Conservation (phyloP, 768 basidiomycete genomes). For the Tricholoma sp. region DNA sequence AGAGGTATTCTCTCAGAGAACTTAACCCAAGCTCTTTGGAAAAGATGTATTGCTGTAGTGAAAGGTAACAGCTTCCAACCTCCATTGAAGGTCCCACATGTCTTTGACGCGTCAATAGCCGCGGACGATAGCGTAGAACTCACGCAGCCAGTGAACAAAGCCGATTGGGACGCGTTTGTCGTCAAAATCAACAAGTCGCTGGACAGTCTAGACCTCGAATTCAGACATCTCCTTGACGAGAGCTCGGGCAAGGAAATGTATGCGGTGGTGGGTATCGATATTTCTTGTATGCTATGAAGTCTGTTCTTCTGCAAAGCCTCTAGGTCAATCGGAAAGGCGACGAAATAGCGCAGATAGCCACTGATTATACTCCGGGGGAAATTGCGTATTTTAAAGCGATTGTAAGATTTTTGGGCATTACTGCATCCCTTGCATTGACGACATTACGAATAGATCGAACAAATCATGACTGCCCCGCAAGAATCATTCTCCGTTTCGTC, state of each 20-base stretch:
- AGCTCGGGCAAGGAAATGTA: slow-evolving; percentile 58
- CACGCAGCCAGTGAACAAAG: slow-evolving; percentile 31
- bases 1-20: slow-evolving; percentile 61
- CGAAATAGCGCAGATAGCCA: slow-evolving; percentile 78
- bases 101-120: slow-evolving; percentile 29
- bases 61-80: slow-evolving; percentile 41
- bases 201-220: slow-evolving; percentile 68
- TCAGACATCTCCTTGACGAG: slow-evolving; percentile 62
- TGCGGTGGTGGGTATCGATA: slow-evolving; percentile 50
- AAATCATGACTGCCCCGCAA: slow-evolving; percentile 78
- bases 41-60: slow-evolving; percentile 62
- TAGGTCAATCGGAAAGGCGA: slow-evolving; percentile 82
- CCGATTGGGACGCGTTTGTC: slow-evolving; percentile 59
- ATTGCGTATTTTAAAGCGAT: slow-evolving; percentile 83
- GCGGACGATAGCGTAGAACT: slow-evolving; percentile 49
- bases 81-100: neutral
- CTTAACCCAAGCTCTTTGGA: slow-evolving; percentile 63
- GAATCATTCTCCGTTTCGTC: slow-evolving; percentile 76
- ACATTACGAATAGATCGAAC: slow-evolving; percentile 59
- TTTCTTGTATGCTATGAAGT: neutral
- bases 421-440: neutral
- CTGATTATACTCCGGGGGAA: slow-evolving; percentile 73
- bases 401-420: slow-evolving; percentile 37
- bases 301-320: neutral
- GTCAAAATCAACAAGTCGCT: slow-evolving; percentile 54